A percentile compares a stretch with the other conserved stretches of the same genome.
Evolutionary conservation across 148 eudicot species (phyloP).

Genomic region (Amaranthus cruentus): DNA sequence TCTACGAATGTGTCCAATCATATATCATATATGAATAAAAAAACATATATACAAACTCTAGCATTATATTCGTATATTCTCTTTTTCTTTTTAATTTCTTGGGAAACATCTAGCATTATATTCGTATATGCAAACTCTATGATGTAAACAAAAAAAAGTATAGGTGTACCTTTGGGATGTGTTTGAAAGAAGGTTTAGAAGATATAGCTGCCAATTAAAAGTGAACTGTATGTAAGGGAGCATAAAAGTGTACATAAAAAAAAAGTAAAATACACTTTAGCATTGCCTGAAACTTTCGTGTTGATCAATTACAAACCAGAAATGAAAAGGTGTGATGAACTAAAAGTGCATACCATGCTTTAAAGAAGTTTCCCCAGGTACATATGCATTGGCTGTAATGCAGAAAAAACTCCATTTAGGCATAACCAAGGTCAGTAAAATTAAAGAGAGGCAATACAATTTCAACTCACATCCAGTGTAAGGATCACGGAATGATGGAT

Average conservation of each 20-base stretch:
- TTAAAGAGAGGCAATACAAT: not conserved
- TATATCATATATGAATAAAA: too few relatives aligned
- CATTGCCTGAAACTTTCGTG: not conserved
- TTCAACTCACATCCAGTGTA: constrained; percentile 78
- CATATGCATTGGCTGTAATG: constrained; percentile 85
- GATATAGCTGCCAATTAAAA: constrained; percentile 43
- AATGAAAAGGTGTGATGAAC: not conserved
- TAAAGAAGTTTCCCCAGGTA: constrained; percentile 71
- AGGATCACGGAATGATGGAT: constrained; percentile 92
- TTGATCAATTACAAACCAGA: constrained; percentile 12
- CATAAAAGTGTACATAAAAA: not conserved
- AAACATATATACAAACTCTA: not conserved
- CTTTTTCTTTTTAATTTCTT: too few relatives aligned
- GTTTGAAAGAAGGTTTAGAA: constrained; percentile 72
- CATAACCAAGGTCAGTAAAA: constrained; percentile 12
- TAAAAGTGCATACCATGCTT: constrained; percentile 39
- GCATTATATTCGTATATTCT: not conserved
- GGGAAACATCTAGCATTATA: not conserved
- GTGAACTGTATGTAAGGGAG: constrained; percentile 6
- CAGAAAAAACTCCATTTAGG: not conserved
- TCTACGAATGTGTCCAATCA: too few relatives aligned
- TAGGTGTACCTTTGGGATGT: constrained; percentile 72
- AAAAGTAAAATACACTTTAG: not conserved
- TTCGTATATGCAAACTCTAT: not conserved
- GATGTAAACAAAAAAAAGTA: not conserved